Conservation (phyloP, 345 rosid genomes). For the Mallotus nudiflorus region DNA sequence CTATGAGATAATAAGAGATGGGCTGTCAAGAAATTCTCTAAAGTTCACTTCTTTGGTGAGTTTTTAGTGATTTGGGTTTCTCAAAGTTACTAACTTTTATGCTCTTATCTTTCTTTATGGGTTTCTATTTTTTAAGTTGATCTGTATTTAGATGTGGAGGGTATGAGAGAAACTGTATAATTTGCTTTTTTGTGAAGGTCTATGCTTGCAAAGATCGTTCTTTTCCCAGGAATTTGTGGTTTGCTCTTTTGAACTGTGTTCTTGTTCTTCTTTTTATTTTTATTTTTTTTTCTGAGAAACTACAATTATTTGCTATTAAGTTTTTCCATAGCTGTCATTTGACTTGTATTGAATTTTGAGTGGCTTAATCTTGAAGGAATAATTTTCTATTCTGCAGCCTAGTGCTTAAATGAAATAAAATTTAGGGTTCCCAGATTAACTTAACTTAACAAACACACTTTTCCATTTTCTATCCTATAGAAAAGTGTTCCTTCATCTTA, state of each 20-base stretch:
- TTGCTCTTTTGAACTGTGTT: neutral
- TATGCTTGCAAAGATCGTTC: neutral
- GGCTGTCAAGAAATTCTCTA: constrained; percentile 25
- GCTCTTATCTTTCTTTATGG: constrained; percentile 4
- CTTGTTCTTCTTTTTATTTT: too few relatives aligned
- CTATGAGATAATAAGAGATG: constrained; percentile 34
- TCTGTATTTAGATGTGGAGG: constrained; percentile 14
- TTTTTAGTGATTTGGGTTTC: constrained; percentile 20
- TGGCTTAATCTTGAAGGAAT: constrained; percentile 1
- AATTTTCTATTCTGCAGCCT: neutral
- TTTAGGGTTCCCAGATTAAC: constrained; percentile 1
- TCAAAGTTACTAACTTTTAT: constrained; percentile 22
- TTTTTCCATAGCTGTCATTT: neutral
- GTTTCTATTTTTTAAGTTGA: constrained; percentile 15
- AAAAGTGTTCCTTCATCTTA: neutral
- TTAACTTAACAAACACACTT: neutral
- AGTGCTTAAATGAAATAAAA: neutral
- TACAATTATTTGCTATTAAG: neutral
- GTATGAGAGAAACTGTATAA: neutral
- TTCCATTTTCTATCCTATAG: neutral
- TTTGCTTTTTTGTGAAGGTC: constrained; percentile 9
- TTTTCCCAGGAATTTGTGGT: neutral
- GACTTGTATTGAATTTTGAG: neutral
- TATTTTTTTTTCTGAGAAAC: constrained; percentile 2
- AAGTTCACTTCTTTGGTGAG: constrained; percentile 32